Evolutionary conservation across 2,329 filamentous ascomycete species (phyloP), one percentile per base, ranked within the genome.

Genomic region (Xenosphaeropsis pyriputrescens): DNA sequence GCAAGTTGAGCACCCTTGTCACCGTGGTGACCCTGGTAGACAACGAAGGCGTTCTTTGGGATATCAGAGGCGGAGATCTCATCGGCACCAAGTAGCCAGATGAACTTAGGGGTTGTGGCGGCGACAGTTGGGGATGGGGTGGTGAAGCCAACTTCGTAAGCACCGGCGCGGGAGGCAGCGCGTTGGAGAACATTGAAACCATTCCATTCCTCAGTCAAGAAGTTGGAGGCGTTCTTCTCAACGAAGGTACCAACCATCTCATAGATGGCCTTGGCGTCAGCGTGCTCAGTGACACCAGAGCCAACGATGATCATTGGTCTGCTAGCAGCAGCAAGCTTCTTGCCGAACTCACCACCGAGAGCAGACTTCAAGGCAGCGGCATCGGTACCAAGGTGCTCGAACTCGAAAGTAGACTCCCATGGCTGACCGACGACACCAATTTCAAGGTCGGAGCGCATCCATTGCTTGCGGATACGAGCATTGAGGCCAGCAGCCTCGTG

Each of bases 21-120:
- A 62, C 91, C 91, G 61, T 98, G 91, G 61, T 98, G 91, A 47
- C 91, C 91, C 63, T 98, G 91, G 68, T 98, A 98, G 52, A 98
- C 75, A 44, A 98, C 79, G 57, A 96, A 98, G 11, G 91, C 88
- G 48, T 91, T 83, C 69, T 91, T 93, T 52, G 91, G 91, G 41
- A 98, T 84, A 50, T 95, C 86, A 41, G 75, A 71, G 49, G 84
- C 75, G 46, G 71, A 70, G 55, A 96, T 72, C 65, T 98, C 91
- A 57, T 98, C 91, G 18, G 91, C 91, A 48, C 88, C 91, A 37
- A 98, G 77, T 37, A 98, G 78, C 88, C 89, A 98, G 56, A 98
- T 66, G 54, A 98, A 86, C 71, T 96, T 98, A 45, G 91, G 79
- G 56, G 78, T 83, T 36, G 84, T 89, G 57, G 84, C 71, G 29